Evolutionary conservation across 768 basidiomycete genomes (phyloP), one percentile per base, ranked within the genome.

Genomic region (Macrolepiota fuliginosa): DNA sequence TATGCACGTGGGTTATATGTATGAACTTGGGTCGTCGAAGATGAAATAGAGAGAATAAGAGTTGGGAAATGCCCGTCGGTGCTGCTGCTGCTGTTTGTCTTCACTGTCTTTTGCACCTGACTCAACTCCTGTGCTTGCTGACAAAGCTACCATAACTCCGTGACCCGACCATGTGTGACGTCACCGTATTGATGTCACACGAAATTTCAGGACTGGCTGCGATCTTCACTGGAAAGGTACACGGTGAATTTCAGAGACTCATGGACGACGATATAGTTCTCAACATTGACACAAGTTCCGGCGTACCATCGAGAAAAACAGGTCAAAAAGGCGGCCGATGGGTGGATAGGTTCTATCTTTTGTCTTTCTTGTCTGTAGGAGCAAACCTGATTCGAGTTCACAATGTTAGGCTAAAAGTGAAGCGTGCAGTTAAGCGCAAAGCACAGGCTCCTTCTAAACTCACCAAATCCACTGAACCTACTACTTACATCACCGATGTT

Each of bases 181-280:
- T 58, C 58, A 59, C 49, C 1, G 3, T 9, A 24, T 19, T 54
- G 24, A 54, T 17, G 53, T 54, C 52, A 53, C 51, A 19, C 37
- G 40, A 54, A 54, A 19, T 46, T 58, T 40, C 40, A 45, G 35
- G 11, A 46, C 45, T 19, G n/a, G 10, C 17, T 19, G 47, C 9
- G 24, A 24, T 25, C 25, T 49, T 22, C 1, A 27, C 47, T 49
- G 25, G 24, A 27, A 12, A 22, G 25, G 19, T 49, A 1, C 29
- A 49, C 5, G 11, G 22, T 24, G 47, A 13, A 45, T 19, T 4
- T 19, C 47, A 49, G 47, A 49, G 11, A 13, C 47, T 32, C n/a
- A 35, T 89, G 87, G 89, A 91, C 74, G 88, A 90, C 72, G 89
- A 79, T 54, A 80, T 94, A 53, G 81, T 93, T 37, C 81, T 94